These are phyloP conservation scores for Hymenoscyphus linearis DNA, from an alignment of 2,329 filamentous ascomycete species.

Conservation along the genomic window DNA sequence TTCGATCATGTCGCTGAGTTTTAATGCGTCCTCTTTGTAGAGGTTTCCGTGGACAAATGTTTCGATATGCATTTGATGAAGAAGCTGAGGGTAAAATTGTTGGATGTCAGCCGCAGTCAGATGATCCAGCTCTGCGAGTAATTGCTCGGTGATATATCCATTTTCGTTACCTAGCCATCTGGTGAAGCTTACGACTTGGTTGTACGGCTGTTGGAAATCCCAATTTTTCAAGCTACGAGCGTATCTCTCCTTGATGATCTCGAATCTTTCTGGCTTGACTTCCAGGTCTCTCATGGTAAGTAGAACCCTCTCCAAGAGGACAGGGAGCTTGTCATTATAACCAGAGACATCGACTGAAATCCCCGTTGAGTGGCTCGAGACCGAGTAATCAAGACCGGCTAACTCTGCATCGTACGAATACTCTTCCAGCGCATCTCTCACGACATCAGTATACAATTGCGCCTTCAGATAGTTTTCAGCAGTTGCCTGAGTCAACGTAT, in stretches of 20 bases:
- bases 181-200: constrained; percentile 79
- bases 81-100: constrained; percentile 71
- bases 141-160: constrained; percentile 73
- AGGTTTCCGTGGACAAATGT: constrained; percentile 86
- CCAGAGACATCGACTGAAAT: constrained; percentile 76
- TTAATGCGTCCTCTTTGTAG: constrained; percentile 87
- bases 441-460: constrained; percentile 75
- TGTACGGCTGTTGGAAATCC: constrained; percentile 82
- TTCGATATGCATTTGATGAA: constrained; percentile 83
- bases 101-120: constrained; percentile 71
- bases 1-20: constrained; percentile 78
- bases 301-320: constrained; percentile 85
- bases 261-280: constrained; percentile 80
- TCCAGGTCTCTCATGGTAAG: constrained; percentile 78
- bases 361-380: constrained; percentile 67
- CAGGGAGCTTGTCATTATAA: constrained; percentile 94
- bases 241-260: constrained; percentile 83
- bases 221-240: constrained; percentile 76
- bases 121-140: constrained; percentile 68
- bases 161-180: constrained; percentile 74
- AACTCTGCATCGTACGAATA: constrained; percentile 96
- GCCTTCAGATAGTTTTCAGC: constrained; percentile 74
- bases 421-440: constrained; percentile 82
- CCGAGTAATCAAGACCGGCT: constrained; percentile 77
- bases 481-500: constrained; percentile 71